Base-by-base conservation (phyloP, 2,329 filamentous ascomycete species). In the Phaeophleospora eucalypticola region DNA sequence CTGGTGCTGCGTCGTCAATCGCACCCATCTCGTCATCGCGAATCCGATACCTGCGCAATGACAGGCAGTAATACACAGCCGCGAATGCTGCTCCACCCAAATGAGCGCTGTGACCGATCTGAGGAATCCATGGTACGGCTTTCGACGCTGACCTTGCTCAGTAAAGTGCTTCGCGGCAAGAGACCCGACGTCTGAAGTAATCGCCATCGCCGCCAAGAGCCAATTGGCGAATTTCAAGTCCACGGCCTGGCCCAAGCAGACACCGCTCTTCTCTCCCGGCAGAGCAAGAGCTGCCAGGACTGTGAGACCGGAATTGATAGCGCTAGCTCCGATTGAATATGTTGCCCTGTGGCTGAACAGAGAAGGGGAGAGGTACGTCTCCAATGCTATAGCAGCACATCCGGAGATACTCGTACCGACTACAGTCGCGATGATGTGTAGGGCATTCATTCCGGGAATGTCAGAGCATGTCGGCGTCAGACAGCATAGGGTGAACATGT, bases 51-150 rank as follows among this genome's bases (percentile, higher is more conserved):
- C 27, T 9, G 32, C 32, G 27, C 29, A 47, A 24, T n/a, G 43
- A 14, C 14, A 32, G 14, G 12, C 15, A 43, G 43, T 51, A 51
- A 29, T 51, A 51, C 4, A 42, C 14, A 3, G 41, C 18, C 4
- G 45, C 49, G 34, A 51, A 51, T 4, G 15, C 32, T 4, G 41
- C 41, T 12, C 49, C 49, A 38, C 29, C 45, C 21, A 51, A 24
- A 41, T 51, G 49, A 21, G 36, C 37, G 15, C 32, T 34, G 36
- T 50, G 38, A 14, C 48, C 48, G n/a, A 43, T 19, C n/a, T n/a
- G n/a, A n/a, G n/a, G n/a, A n/a, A n/a, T n/a, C n/a, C n/a, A n/a
- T n/a, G n/a, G n/a, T n/a, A n/a, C n/a, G n/a, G n/a, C n/a, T n/a
- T n/a, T n/a, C n/a, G n/a, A n/a, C n/a, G n/a, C n/a, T n/a, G n/a